phyloP scores from a whole-genome alignment of 169 alveolate species.

The Plasmodium fragile region DNA sequence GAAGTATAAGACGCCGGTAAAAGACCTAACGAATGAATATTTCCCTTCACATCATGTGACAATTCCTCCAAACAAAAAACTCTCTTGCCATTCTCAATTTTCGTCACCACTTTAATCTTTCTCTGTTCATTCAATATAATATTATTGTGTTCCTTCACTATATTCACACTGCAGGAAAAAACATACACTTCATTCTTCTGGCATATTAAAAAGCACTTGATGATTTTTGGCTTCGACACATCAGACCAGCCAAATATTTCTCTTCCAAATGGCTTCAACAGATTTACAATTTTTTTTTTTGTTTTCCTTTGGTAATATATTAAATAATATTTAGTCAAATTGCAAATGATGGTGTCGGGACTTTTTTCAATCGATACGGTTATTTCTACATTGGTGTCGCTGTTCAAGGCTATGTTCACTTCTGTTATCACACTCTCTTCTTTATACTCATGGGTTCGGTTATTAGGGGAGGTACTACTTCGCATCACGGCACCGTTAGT shows the following conservation, averaged over 20 bases:
- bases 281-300: constrained; percentile 37
- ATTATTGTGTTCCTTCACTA: constrained; percentile 52
- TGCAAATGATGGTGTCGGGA: constrained; percentile 54
- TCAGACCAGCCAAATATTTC: constrained; percentile 71
- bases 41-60: neutral
- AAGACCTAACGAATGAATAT: neutral
- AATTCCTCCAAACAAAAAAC: constrained; percentile 58
- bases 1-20: neutral
- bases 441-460: neutral
- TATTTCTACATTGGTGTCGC: constrained; percentile 50
- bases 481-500: neutral
- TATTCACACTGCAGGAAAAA: constrained; percentile 36
- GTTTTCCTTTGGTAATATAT: constrained; percentile 62
- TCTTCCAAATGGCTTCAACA: constrained; percentile 37
- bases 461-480: neutral
- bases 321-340: constrained; percentile 32
- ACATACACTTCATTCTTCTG: constrained; percentile 31
- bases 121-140: constrained; percentile 25
- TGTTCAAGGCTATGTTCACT: constrained; percentile 35
- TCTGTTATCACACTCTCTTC: constrained; percentile 58
- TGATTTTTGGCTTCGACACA: constrained; percentile 29
- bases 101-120: constrained; percentile 35
- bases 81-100: constrained; percentile 65
- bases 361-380: constrained; percentile 38
- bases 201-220: constrained; percentile 34